Evolutionary conservation across 805 yeast genomes (phyloP), one percentile per base, ranked within the genome.

Genomic region (Candida cerambycidarum): DNA sequence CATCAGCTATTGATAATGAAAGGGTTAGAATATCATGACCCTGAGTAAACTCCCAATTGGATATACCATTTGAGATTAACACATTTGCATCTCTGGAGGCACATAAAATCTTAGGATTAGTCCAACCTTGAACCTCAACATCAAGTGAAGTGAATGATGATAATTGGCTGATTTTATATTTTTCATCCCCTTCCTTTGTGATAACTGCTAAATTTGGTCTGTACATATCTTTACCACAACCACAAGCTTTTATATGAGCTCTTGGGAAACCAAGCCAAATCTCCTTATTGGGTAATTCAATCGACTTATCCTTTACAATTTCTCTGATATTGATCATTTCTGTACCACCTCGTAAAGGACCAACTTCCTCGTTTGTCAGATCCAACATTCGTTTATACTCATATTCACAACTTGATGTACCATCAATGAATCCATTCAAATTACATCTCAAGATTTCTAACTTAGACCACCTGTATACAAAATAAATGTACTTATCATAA

Each of bases 221-320:
- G 48, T 69, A 69, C 55, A 67, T 58, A 17, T 55, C 55, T n/a
- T 46, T 44, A 11, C 72, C 71, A 51, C 75, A 69, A 1, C 73
- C 74, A 54, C 75, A 69, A 3, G 45, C 42, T 21, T 50, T 46
- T 11, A 69, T 43, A 42, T 69, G 73, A 3, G 73, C 71, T 38
- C 73, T 49, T 4, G 73, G 71, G 45, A 69, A 62, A 1, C 72
- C 72, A 3, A 65, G 41, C 67, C 67, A 68, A 5, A 68, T 52
- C 43, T 67, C 70, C 35, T 69, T 42, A n/a, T 36, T 42, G 14
- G 37, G 42, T 11, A 44, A 41, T 18, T 4, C 10, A 4, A 37
- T 19, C 39, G 42, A 53, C 34, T 32, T 51, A 32, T 37, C 48
- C 29, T 41, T 34, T 8, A 53, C 41, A 7, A 48, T 42, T 24